A percentile compares a stretch with the other conserved stretches of the same genome.
phyloP scores from a whole-genome alignment of 352 stramenopile species.

The Globisporangium acanthophoron region DNA sequence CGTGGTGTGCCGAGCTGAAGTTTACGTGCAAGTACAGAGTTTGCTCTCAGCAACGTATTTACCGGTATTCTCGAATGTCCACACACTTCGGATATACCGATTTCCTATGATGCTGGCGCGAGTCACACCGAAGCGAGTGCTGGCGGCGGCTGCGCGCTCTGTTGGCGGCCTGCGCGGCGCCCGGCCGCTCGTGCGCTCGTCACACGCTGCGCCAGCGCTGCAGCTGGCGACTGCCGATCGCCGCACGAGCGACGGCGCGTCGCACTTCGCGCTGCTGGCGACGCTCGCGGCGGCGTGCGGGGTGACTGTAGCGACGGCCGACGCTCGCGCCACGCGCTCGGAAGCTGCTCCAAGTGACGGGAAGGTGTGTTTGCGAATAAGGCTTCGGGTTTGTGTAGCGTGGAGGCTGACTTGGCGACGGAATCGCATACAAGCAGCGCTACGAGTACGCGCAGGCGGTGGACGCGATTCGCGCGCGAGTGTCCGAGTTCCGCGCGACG shows the following conservation, averaged over 20 bases:
- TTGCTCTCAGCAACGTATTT: too few relatives aligned
- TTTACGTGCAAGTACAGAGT: too few relatives aligned
- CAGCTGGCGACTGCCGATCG: not conserved
- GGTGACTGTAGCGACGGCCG: not conserved
- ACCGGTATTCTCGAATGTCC: too few relatives aligned
- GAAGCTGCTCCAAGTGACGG: not conserved
- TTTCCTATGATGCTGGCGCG: not conserved
- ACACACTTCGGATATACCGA: too few relatives aligned
- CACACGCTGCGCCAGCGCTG: not conserved
- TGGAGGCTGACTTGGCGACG: not conserved
- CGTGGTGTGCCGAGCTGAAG: too few relatives aligned
- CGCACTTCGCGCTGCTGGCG: not conserved
- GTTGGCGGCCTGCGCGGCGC: not conserved
- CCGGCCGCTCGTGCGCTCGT: not conserved
- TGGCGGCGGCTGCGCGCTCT: not conserved
- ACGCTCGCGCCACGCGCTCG: not conserved
- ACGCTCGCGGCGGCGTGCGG: not conserved
- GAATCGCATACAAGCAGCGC: constrained; percentile 17
- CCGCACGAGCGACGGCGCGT: not conserved
- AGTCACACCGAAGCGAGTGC: not conserved
- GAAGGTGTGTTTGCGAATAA: not conserved
- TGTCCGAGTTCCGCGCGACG: constrained; percentile 71
- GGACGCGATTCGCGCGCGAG: constrained; percentile 60
- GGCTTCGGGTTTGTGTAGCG: too few relatives aligned
- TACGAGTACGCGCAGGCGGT: constrained; percentile 63